Evolutionary conservation across 148 eudicot genomes (phyloP), one percentile per base, ranked within the genome.

Genomic region (Dysphania ambrosioides): DNA sequence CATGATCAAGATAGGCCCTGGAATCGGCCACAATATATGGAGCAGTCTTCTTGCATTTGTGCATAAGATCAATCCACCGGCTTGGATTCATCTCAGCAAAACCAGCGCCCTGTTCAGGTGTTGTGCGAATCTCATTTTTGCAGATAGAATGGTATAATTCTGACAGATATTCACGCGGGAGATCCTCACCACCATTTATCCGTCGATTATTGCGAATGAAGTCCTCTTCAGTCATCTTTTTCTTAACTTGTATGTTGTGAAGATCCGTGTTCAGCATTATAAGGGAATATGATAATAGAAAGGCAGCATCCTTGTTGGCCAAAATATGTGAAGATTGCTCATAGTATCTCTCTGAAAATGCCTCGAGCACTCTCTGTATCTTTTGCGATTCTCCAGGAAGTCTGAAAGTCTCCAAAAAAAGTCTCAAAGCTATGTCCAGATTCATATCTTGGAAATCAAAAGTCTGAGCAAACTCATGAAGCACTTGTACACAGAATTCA

Each of bases 191-290:
- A 55, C 85, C 93, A 63, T 94, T 94, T 49, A 91, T 94, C 73
- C 75, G 88, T 67, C 97, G 85, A 72, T 92, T 94, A 75, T 94
- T 94, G 29, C 92, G 87, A 64, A 94, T 92, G 70, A 91, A 94
- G 84, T 94, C 97, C 60, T 90, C 98, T 83, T 90, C 96, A 2
- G 88, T 90, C 98, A 94, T 94, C 84, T 91, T 94, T 77, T 88
- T 94, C 85, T 94, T 94, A 27, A 94, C 97, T 87, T 94, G 98
- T 63, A 80, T 86, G 77, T 91, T 94, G 82, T 94, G 98, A 72
- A 88, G 97, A 80, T 94, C 98, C 4, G 98, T 94, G 79, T 94
- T 94, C 10, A 91, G 89, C 96, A 94, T 66, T 77, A 94, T 94
- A 47, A 91, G 24, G 40, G 98, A 91, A 86, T 94, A 94, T 11